Evolutionary conservation across 2,329 filamentous ascomycete genomes (phyloP).

Genomic region (Clonostachys rosea): DNA sequence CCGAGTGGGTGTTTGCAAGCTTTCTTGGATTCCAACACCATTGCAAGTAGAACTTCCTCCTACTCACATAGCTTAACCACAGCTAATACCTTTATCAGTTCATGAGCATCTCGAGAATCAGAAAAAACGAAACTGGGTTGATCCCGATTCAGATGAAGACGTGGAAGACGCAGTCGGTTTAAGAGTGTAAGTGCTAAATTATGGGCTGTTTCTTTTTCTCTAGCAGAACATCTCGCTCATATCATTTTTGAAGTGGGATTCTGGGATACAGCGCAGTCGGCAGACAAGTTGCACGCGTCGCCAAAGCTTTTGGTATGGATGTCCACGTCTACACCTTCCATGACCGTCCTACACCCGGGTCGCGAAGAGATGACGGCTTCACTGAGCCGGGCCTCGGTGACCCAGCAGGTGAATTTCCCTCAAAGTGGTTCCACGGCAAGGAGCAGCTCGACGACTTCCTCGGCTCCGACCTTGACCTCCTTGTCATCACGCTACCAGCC

Average conservation of each 20-base stretch:
- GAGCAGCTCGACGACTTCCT: constrained; percentile 45
- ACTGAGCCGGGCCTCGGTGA: constrained; percentile 63
- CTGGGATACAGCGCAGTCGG: constrained; percentile 52
- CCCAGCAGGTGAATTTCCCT: constrained; percentile 39
- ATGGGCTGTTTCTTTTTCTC: neutral
- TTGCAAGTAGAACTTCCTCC: constrained; percentile 25
- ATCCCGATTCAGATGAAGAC: constrained; percentile 15
- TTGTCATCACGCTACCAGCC: constrained; percentile 46
- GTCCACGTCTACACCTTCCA: constrained; percentile 73
- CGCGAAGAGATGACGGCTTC: constrained; percentile 59
- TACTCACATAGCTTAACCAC: constrained; percentile 9
- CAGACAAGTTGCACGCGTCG: constrained; percentile 49
- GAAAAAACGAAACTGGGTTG: constrained; percentile 35
- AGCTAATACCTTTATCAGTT: constrained; percentile 19
- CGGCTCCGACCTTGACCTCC: constrained; percentile 42
- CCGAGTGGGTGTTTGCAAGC: constrained; percentile 51
- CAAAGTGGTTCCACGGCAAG: constrained; percentile 45
- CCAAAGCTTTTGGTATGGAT: constrained; percentile 64
- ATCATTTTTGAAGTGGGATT: constrained; percentile 30
- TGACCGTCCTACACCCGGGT: constrained; percentile 60
- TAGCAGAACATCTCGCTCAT: neutral
- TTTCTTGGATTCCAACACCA: constrained; percentile 44
- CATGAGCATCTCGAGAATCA: constrained; percentile 37
- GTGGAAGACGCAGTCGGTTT: constrained; percentile 39
- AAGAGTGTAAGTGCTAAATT: constrained; percentile 35